Evolutionary conservation across 2,329 filamentous ascomycete species (phyloP).

Genomic region (Dactylellina leptospora): DNA sequence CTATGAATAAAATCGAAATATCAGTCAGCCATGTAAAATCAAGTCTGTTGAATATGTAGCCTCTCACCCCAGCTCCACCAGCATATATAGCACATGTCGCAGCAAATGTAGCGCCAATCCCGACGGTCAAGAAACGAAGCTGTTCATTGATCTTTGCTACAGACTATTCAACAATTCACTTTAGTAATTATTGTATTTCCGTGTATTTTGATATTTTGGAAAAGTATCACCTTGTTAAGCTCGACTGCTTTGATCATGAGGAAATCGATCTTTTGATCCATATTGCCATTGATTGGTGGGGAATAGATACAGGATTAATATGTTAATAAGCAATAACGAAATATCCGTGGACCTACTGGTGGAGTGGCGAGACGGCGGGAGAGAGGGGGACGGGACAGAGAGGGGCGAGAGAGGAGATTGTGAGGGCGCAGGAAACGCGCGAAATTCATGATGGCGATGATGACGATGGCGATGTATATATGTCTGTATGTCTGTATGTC

Average conservation of each 20-base stretch:
- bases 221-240: not conserved
- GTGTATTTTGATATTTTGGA: not conserved
- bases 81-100: not conserved
- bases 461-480: not conserved
- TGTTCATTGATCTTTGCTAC: not conserved
- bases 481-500: not conserved
- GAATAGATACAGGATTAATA: constrained; percentile 5
- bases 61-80: not conserved
- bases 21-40: not conserved
- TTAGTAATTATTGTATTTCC: not conserved
- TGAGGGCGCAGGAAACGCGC: constrained; percentile 3
- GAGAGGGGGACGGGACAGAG: not conserved
- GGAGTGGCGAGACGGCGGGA: not conserved
- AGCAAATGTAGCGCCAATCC: not conserved
- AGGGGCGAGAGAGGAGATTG: not conserved
- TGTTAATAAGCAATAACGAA: not conserved
- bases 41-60: not conserved
- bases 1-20: not conserved
- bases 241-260: constrained; percentile 1
- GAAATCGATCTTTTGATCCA: constrained; percentile 6
- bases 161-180: not conserved
- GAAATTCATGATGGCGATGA: constrained; percentile 3
- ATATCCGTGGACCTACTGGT: not conserved
- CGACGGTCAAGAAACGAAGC: not conserved
- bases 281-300: constrained; percentile 1